Base-by-base conservation (phyloP, 2,329 filamentous ascomycete genomes). In the Fusarium secorum region DNA sequence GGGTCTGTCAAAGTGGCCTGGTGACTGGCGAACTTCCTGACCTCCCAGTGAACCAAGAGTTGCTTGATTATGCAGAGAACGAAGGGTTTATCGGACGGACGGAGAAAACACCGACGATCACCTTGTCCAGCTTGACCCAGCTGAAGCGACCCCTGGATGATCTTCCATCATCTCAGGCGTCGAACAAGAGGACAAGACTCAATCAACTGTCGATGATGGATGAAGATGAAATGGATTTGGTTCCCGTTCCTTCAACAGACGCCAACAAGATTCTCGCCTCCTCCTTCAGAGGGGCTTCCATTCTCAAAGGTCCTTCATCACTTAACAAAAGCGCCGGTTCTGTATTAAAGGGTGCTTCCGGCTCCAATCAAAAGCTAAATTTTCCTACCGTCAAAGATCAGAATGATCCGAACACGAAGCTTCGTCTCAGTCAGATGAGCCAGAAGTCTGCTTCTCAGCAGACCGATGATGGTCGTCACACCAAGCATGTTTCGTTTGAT, bases 321-420 rank as follows among this genome's bases (percentile, higher is more conserved):
- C 45, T 36, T 18, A 55, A 42, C 32, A 71, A 53, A 35, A 33
- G 20, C 11, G 17, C 42, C 15, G 48, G 17, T 10, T 45, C 65
- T 28, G 13, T 35, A 15, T 42, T 53, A 17, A 68, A 69, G 24
- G 68, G 64, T 15, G 36, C 39, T n/a, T 18, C 53, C 14, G 36
- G 46, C 68, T 85, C 83, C 26, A 81, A 79, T 30, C 79, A 80
- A 8, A 79, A 75, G 3, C 82, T 94, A 30, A 86, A 85, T 32
- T 97, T 94, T 75, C 87, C 91, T 3, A 87, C 94, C 17, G 92
- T 95, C 26, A 97, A 97, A 80, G 89, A 95, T 72, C 87, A 90
- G 2, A 86, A 89, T 72, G 89, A 93, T 73, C 86, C 88, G 9
- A 85, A 84, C 64, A 92, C 91, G 0, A 83, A 85, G 32, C 73